Conservation (phyloP, 192 early-diverging fungal genomes). For the Linnemannia exigua region DNA sequence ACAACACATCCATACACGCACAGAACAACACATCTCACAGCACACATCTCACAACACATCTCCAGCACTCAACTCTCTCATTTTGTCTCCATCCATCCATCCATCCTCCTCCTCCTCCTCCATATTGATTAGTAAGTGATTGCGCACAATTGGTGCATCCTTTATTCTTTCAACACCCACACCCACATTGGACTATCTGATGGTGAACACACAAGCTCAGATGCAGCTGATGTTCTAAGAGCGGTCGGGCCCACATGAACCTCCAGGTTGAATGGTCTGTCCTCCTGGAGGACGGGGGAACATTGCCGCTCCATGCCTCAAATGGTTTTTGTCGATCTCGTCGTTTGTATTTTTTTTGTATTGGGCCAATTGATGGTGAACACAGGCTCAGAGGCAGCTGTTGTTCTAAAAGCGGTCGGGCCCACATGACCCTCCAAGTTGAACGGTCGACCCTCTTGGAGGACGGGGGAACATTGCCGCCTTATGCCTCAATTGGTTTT, state of each 20-base stretch:
- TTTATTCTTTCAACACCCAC: too few species aligned
- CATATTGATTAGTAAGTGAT: too few species aligned
- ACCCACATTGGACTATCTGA: slow-evolving; percentile 26
- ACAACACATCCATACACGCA: too few species aligned
- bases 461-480: not conserved
- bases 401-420: not conserved
- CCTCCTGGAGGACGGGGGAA: slow-evolving; percentile 37
- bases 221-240: slow-evolving; percentile 34
- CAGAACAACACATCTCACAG: too few species aligned
- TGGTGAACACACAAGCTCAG: slow-evolving; percentile 23
- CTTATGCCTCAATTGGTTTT: not conserved
- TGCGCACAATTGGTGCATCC: too few species aligned
- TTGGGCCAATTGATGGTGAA: too few species aligned
- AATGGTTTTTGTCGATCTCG: slow-evolving; percentile 12
- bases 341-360: not conserved
- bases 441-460: slow-evolving; percentile 1
- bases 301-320: slow-evolving; percentile 37
- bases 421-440: not conserved
- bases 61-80: too few species aligned
- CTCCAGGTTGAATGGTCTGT: slow-evolving; percentile 36
- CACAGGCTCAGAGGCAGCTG: too few species aligned
- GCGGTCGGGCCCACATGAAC: slow-evolving; percentile 30
- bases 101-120: too few species aligned
- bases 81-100: too few species aligned
- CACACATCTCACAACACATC: too few species aligned